These are phyloP conservation scores for Hawksworthiomyces lignivorus DNA, from an alignment of 2,329 filamentous ascomycete genomes.

Conservation along the genomic window DNA sequence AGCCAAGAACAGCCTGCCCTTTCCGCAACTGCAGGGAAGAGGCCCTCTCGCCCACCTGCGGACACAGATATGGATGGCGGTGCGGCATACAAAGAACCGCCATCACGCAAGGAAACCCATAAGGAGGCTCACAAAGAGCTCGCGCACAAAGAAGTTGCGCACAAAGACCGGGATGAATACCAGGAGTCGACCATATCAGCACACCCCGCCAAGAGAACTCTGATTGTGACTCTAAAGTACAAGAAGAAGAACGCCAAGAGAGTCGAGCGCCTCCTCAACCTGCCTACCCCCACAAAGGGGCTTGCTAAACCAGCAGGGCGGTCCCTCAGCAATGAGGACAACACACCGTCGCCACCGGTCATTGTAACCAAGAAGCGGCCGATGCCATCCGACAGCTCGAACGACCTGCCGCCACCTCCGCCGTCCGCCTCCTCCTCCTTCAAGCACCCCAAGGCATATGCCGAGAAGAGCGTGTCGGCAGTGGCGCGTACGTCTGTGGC, in stretches of 20 bases:
- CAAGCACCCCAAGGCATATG: conserved; percentile 27
- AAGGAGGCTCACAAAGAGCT: not conserved
- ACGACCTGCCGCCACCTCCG: conserved; percentile 18
- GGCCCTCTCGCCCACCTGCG: conserved; percentile 17
- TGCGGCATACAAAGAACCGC: not conserved
- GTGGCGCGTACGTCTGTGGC: conserved; percentile 21
- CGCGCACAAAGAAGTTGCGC: not conserved
- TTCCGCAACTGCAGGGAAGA: conserved; percentile 27
- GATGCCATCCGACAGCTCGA: conserved; percentile 23
- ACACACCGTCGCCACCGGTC: conserved; percentile 25
- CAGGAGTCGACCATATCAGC: not conserved
- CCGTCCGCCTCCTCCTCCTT: conserved; percentile 16
- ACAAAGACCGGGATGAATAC: conserved; percentile 11
- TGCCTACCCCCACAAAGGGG: conserved; percentile 30
- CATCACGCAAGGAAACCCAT: not conserved
- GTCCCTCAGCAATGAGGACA: conserved; percentile 34
- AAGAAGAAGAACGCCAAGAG: conserved; percentile 38
- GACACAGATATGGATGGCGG: conserved; percentile 2
- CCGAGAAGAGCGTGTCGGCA: conserved; percentile 30
- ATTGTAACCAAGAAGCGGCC: conserved; percentile 45
- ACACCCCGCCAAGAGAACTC: not conserved
- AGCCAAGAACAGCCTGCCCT: conserved; percentile 24
- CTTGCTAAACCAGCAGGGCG: conserved; percentile 31
- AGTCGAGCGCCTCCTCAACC: conserved; percentile 38
- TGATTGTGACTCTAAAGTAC: conserved; percentile 41